These are phyloP conservation scores for Aspergillus bombycis DNA, from an alignment of 2,329 filamentous ascomycete species.

Conservation along the genomic window DNA sequence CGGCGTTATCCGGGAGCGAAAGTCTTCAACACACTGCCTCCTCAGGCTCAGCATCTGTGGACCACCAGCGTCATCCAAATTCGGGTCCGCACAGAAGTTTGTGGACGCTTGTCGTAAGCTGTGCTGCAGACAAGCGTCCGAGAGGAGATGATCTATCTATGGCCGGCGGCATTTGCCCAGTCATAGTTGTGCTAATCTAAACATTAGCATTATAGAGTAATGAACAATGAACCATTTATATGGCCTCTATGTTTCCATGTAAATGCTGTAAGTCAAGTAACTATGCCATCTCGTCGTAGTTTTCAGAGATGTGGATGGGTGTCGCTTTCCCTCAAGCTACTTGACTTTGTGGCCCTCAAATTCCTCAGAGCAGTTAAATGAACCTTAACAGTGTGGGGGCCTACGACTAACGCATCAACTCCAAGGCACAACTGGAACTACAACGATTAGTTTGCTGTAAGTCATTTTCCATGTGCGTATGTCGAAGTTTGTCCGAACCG, in stretches of 20 bases:
- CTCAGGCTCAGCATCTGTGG: conserved; percentile 17
- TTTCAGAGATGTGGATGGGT: too few relatives aligned
- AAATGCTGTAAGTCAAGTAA: background rate
- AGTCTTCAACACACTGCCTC: conserved; percentile 44
- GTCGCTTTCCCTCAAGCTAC: too few relatives aligned
- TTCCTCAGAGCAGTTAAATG: background rate
- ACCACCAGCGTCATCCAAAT: background rate
- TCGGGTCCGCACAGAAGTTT: conserved; percentile 1
- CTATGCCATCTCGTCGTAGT: background rate
- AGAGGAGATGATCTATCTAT: conserved; percentile 14
- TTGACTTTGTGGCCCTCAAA: too few relatives aligned
- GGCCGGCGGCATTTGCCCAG: conserved; percentile 13
- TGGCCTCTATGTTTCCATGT: background rate
- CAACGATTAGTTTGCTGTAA: background rate
- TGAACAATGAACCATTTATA: conserved; percentile 15
- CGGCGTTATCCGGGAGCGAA: conserved; percentile 47
- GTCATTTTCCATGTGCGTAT: background rate
- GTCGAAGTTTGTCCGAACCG: background rate
- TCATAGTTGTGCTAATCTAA: conserved; percentile 38
- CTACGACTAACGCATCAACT: background rate
- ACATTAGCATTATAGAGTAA: conserved; percentile 40
- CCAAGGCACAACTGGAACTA: background rate
- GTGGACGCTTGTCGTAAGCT: conserved; percentile 12
- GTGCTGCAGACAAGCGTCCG: conserved; percentile 17
- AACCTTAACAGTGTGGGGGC: background rate